Conservation (phyloP, 345 rosid species). For the Raphanus raphanistrum region DNA sequence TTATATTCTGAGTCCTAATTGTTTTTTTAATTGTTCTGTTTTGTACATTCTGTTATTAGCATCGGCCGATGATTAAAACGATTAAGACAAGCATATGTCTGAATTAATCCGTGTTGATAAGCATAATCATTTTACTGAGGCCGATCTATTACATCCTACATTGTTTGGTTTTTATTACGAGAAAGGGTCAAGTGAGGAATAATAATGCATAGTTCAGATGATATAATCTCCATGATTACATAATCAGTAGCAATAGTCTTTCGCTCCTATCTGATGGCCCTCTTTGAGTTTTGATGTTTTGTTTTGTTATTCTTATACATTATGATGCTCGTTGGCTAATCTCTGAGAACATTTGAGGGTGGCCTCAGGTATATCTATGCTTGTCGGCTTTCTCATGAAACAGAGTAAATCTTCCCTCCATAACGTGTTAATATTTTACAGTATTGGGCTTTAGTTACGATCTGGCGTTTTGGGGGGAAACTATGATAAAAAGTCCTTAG, state of each 20-base stretch:
- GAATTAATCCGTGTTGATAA: conserved; percentile 54
- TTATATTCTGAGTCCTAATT: conserved; percentile 13
- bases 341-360: neutral
- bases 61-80: conserved; percentile 70
- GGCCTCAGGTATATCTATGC: neutral
- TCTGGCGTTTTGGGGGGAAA: no score
- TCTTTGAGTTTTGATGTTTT: neutral
- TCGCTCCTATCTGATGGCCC: neutral
- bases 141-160: neutral
- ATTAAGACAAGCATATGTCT: conserved; percentile 88
- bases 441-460: no score
- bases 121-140: conserved; percentile 91
- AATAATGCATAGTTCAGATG: neutral
- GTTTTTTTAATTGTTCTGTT: neutral
- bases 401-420: no score
- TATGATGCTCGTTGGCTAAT: no score
- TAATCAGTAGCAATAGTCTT: neutral
- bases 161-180: neutral
- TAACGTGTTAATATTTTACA: no score
- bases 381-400: no score
- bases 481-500: no score
- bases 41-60: no score
- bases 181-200: neutral
- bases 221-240: neutral
- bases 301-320: neutral